Evolutionary conservation across 208 protist species (phyloP), one percentile per base, ranked within the genome.

Genomic region (Jaenimonas drosophilae): DNA sequence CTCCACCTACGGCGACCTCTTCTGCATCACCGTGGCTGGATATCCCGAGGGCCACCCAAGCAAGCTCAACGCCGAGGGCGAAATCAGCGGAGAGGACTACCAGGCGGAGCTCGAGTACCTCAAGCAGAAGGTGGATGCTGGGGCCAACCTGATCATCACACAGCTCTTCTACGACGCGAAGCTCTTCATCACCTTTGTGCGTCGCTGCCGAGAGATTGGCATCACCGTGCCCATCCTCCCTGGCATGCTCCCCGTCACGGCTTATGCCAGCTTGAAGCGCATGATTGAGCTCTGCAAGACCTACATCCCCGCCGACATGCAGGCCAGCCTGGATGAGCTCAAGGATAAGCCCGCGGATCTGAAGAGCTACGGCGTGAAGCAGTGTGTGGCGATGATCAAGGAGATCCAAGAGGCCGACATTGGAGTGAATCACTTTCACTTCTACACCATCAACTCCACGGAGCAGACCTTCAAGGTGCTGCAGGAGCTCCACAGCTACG

Each of bases 161-260:
- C 96, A 98, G 72, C 65, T 98, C 9, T 98, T 99, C 54, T 98
- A 97, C 61, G 94, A 98, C 44, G 62, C 76, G 5, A 42, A 82
- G 37, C 45, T 89, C 12, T 98, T 98, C 61, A 66, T 95, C 25
- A 53, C 82, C 11, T 99, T 96, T 54, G 76, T 93, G 9, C 59
- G 71, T 19, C 50, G 85, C 16, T 97, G 91, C 53, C 70, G 87
- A 11, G 68, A 67, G 3, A 49, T 78, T 16, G 93, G 91, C 46
- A 98, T 98, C 59, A 94, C 66, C 0, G 58, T 76, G n/a, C 95
- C 94, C 31, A 96, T 98, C 40, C 63, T 98, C 11, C 92, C 95
- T 0, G 95, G 95, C 25, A 78, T 97, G 19, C 90, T 97, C 63
- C 96, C 94, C 27, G 90, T 97, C 52, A 74, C 81, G 20, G 80